Conservation (phyloP, 768 basidiomycete genomes). For the Boletellus ananas region DNA sequence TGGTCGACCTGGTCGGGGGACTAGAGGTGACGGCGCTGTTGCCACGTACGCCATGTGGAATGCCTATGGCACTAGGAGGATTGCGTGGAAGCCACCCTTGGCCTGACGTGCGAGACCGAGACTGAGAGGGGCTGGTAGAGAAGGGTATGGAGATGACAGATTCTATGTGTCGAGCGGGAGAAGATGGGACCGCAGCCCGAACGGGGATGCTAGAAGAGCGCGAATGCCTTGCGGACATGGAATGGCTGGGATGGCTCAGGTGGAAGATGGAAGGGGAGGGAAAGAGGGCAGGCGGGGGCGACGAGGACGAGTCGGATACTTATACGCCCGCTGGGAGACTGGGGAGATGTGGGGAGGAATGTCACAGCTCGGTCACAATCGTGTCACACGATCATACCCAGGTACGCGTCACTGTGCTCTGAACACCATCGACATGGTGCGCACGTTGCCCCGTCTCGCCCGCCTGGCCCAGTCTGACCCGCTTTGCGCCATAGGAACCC, state of each 20-base stretch:
- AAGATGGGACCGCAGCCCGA: conserved; percentile 40
- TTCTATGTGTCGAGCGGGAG: conserved; percentile 59
- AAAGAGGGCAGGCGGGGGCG: not conserved
- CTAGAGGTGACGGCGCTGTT: conserved; percentile 31
- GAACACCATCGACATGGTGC: conserved; percentile 20
- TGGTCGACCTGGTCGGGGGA: conserved; percentile 39
- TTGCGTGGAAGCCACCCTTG: conserved; percentile 29
- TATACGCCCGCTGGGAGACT: not conserved
- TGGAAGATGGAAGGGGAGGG: not conserved
- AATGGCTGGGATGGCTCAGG: not conserved
- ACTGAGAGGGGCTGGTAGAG: conserved; percentile 32
- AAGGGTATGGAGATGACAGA: conserved; percentile 63
- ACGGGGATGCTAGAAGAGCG: conserved; percentile 70
- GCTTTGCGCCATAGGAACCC: conserved; percentile 31
- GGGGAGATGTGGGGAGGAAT: conserved; percentile 14
- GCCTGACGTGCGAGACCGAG: conserved; percentile 39
- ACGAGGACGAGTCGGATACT: conserved; percentile 10
- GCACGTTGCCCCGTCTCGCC: not conserved
- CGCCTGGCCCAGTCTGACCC: conserved; percentile 1
- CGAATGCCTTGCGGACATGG: conserved; percentile 50
- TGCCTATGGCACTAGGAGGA: conserved; percentile 33
- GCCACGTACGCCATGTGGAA: conserved; percentile 38
- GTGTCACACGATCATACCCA: conserved; percentile 16
- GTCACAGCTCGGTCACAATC: conserved; percentile 30
- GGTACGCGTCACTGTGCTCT: conserved; percentile 18